Percentiles rank a stretch among this genome's conserved stretches.
Conservation (phyloP, 805 yeast genomes). For the Wickerhamiella musiphila region DNA sequence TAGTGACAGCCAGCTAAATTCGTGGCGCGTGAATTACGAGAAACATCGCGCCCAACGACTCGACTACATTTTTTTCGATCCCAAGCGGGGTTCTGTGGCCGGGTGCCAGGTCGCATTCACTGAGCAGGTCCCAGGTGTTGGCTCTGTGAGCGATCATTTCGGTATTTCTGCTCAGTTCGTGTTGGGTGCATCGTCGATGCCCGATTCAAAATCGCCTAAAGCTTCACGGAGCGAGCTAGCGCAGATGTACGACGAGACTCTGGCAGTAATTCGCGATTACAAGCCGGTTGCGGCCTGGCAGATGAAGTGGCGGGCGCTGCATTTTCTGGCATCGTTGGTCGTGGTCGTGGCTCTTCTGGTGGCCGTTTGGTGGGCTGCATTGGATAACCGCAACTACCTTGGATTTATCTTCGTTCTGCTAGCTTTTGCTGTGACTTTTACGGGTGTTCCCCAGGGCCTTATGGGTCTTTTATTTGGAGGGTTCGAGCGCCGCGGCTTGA, state of each 20-base stretch:
- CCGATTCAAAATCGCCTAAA: neutral
- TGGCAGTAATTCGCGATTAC: constrained; percentile 31
- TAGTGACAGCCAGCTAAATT: constrained; percentile 72
- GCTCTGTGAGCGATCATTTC: constrained; percentile 86
- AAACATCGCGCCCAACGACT: constrained; percentile 66
- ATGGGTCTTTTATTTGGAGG: constrained; percentile 68
- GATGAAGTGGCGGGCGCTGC: constrained; percentile 42
- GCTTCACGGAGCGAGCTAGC: constrained; percentile 1
- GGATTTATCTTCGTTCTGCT: constrained; percentile 47
- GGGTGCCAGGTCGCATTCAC: constrained; percentile 62
- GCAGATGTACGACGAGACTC: constrained; percentile 32
- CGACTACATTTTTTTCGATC: constrained; percentile 75
- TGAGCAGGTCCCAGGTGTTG: constrained; percentile 44
- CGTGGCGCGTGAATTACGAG: constrained; percentile 50
- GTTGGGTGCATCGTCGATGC: constrained; percentile 1
- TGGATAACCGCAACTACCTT: constrained; percentile 36
- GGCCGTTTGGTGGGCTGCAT: constrained; percentile 41
- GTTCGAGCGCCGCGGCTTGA: constrained; percentile 58
- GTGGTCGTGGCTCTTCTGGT: constrained; percentile 37
- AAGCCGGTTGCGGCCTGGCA: constrained; percentile 40
- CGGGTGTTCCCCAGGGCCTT: constrained; percentile 61
- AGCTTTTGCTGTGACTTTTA: constrained; percentile 36
- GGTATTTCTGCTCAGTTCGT: constrained; percentile 29
- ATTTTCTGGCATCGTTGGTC: constrained; percentile 40
- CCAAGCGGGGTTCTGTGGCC: constrained; percentile 31